Conservation (phyloP, 177 flowering plant genomes). For the Vitis hybrid region DNA sequence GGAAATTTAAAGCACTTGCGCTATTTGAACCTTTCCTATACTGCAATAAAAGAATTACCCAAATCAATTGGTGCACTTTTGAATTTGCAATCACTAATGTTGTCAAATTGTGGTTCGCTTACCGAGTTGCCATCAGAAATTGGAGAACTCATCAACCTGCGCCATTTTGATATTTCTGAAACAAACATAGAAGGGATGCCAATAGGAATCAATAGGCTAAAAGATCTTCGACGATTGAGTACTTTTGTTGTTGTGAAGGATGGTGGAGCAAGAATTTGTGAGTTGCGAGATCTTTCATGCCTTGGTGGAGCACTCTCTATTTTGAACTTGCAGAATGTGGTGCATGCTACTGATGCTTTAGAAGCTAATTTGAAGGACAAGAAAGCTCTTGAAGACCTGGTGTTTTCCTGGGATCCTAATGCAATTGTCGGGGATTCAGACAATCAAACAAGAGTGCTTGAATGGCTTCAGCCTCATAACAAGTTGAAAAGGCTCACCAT, state of each 20-base stretch:
- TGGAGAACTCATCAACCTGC: conserved; percentile 9
- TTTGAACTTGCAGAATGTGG: conserved; percentile 20
- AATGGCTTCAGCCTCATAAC: conserved; percentile 12
- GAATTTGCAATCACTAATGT: too few relatives aligned
- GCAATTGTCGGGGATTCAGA: not conserved
- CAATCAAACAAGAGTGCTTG: conserved; percentile 2
- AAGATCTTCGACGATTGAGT: conserved; percentile 2
- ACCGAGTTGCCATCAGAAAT: conserved; percentile 14
- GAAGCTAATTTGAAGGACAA: conserved; percentile 22
- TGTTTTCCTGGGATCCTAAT: conserved; percentile 13
- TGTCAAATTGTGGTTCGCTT: not conserved
- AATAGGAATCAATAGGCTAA: conserved; percentile 9
- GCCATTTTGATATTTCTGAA: conserved; percentile 11
- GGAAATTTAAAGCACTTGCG: not conserved
- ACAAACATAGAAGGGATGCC: conserved; percentile 16
- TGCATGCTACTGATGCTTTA: conserved; percentile 13
- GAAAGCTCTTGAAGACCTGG: conserved; percentile 9
- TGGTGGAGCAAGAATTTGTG: conserved; percentile 10
- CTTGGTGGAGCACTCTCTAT: conserved; percentile 19
- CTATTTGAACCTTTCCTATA: too few relatives aligned
- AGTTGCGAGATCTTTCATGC: conserved; percentile 9
- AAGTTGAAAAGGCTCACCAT: conserved; percentile 17
- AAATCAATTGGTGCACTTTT: too few relatives aligned
- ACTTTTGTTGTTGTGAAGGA: not conserved
- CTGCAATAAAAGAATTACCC: too few relatives aligned